These are phyloP conservation scores for Pleurotus salmoneostramineus DNA, from an alignment of 768 basidiomycete genomes.

Conservation along the genomic window DNA sequence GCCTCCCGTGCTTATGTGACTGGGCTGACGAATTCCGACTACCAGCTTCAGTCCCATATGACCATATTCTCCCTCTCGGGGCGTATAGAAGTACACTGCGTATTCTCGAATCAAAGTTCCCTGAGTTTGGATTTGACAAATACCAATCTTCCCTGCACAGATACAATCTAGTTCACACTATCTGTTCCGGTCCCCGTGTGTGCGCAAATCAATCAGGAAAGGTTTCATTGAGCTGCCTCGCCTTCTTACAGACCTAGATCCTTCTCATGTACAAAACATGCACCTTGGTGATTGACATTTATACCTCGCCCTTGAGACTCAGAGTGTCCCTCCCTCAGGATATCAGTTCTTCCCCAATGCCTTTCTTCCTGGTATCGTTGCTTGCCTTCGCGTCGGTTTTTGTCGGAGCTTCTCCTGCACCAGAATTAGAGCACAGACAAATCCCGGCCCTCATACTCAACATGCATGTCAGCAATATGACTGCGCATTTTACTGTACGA, in stretches of 20 bases:
- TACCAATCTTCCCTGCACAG: background rate
- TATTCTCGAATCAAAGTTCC: background rate
- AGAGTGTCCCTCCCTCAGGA: too few relatives aligned
- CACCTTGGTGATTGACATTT: too few relatives aligned
- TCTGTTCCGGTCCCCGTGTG: too few relatives aligned
- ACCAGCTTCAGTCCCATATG: background rate
- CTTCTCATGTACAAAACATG: too few relatives aligned
- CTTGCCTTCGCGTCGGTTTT: background rate
- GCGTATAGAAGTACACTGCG: background rate
- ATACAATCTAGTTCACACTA: too few relatives aligned
- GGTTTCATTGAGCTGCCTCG: too few relatives aligned
- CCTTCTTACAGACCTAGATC: too few relatives aligned
- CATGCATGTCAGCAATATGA: background rate
- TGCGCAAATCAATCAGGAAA: too few relatives aligned
- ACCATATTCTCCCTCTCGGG: background rate
- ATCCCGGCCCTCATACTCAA: background rate
- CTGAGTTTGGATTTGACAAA: background rate
- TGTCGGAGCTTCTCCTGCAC: background rate
- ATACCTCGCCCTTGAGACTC: too few relatives aligned
- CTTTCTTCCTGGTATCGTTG: background rate
- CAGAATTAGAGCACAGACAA: background rate
- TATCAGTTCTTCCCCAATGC: background rate
- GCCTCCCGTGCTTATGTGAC: background rate
- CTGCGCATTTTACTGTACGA: constrained; percentile 3
- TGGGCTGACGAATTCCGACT: background rate